A percentile compares a stretch with the other conserved stretches of the same genome.
phyloP scores from a whole-genome alignment of 2,329 filamentous ascomycete species.

The Fusarium succisae region DNA sequence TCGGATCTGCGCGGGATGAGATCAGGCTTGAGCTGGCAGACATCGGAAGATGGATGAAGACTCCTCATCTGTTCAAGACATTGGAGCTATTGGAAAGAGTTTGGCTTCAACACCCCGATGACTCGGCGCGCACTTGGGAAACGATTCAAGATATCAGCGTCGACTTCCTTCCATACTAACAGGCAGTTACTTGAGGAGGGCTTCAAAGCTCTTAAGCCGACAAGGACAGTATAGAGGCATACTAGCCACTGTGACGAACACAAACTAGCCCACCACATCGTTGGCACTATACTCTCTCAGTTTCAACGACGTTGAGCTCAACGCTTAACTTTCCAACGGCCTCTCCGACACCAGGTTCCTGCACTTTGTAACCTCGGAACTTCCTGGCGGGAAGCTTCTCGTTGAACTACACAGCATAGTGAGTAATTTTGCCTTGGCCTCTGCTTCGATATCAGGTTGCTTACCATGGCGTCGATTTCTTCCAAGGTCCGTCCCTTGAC shows the following conservation, averaged over 20 bases:
- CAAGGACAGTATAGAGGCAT: not conserved
- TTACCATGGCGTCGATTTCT: conserved; percentile 36
- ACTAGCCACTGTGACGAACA: not conserved
- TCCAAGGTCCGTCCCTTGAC: conserved; percentile 36
- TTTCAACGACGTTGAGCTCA: conserved; percentile 16
- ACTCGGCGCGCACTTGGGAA: not conserved
- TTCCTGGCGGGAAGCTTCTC: conserved; percentile 26
- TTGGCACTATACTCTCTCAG: conserved; percentile 7
- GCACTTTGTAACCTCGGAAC: conserved; percentile 19
- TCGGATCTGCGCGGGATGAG: not conserved
- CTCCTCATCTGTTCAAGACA: conserved; percentile 21
- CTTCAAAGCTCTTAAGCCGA: not conserved
- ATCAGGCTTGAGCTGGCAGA: conserved; percentile 3
- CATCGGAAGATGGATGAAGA: conserved; percentile 28
- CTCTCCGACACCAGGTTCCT: not conserved
- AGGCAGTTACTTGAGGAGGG: rapidly evolving
- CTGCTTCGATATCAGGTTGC: not conserved
- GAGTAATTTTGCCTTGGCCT: not conserved
- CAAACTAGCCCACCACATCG: rapidly evolving
- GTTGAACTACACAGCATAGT: conserved; percentile 14
- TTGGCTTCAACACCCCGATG: not conserved
- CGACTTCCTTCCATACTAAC: not conserved
- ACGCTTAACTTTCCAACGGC: conserved; percentile 12
- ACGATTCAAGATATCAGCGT: not conserved
- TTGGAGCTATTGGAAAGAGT: conserved; percentile 2